These are phyloP conservation scores for Saccharomycopsis sp. DNA, from an alignment of 805 yeast species.

Conservation along the genomic window DNA sequence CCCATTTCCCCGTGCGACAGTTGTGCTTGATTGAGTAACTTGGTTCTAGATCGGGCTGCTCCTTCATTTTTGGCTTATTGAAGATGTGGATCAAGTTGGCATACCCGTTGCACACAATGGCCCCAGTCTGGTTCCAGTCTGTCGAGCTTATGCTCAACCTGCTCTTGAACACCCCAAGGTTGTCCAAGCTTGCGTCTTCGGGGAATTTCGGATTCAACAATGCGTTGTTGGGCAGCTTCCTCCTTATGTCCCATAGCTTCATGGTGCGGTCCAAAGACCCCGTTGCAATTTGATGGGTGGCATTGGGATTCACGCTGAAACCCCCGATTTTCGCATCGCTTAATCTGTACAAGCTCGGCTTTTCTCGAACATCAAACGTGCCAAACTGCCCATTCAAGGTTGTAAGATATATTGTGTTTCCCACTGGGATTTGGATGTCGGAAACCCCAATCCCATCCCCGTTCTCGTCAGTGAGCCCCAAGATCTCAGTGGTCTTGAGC, in stretches of 20 bases:
- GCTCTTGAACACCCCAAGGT: slow-evolving; percentile 44
- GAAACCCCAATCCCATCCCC: slow-evolving; percentile 59
- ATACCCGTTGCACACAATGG: slow-evolving; percentile 85
- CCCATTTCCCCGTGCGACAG: slow-evolving; percentile 97
- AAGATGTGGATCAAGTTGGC: slow-evolving; percentile 77
- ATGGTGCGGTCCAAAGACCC: slow-evolving; percentile 83
- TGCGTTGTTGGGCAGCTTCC: too few species aligned
- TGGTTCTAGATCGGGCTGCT: slow-evolving; percentile 31
- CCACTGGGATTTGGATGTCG: slow-evolving; percentile 39
- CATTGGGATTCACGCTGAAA: slow-evolving; percentile 66
- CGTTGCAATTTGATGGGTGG: slow-evolving; percentile 61
- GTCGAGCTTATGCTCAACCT: slow-evolving; percentile 77
- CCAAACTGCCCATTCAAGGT: slow-evolving; percentile 78
- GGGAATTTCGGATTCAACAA: too few species aligned
- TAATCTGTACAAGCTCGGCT: slow-evolving; percentile 41
- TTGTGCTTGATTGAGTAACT: slow-evolving; percentile 65
- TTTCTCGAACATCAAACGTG: slow-evolving; percentile 57
- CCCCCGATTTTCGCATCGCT: slow-evolving; percentile 93
- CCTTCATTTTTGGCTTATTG: slow-evolving; percentile 43
- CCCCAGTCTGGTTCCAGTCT: slow-evolving; percentile 65
- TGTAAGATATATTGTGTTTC: slow-evolving; percentile 56
- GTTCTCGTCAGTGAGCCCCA: slow-evolving; percentile 46
- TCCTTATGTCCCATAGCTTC: slow-evolving; percentile 81
- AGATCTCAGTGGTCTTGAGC: slow-evolving; percentile 49
- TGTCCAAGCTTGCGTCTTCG: slow-evolving; percentile 33